Percentiles rank a stretch among this genome's conserved stretches.
These are phyloP conservation scores for Turritis glabra DNA, from an alignment of 345 rosid genomes.

Conservation along the genomic window DNA sequence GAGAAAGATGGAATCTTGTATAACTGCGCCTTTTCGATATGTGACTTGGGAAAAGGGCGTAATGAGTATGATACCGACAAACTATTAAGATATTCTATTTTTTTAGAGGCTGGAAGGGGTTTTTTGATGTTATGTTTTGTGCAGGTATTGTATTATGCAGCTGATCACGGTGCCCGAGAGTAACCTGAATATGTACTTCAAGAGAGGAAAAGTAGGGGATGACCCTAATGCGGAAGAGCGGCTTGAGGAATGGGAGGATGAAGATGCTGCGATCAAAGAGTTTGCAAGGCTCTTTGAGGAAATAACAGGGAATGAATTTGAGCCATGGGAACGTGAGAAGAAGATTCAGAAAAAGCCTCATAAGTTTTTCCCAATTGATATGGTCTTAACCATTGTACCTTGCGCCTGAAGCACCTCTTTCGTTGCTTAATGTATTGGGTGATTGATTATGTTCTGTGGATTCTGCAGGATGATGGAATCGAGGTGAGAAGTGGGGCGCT, in stretches of 20 bases:
- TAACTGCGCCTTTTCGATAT: conserved; percentile 70
- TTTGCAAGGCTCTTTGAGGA: conserved; percentile 67
- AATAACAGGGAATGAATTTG: conserved; percentile 75
- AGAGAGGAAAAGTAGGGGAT: conserved; percentile 71
- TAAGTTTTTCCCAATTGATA: conserved; percentile 67
- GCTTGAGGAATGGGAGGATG: conserved; percentile 71
- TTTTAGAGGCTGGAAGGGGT: too few species aligned
- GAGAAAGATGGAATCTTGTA: conserved; percentile 72
- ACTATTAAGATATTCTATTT: fast-evolving
- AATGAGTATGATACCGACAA: conserved; percentile 47
- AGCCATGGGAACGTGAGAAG: conserved; percentile 83
- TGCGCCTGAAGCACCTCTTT: background rate
- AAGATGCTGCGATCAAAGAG: conserved; percentile 58
- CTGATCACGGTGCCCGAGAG: conserved; percentile 57
- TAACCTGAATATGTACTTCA: conserved; percentile 62
- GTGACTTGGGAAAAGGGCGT: conserved; percentile 62
- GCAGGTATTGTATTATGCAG: conserved; percentile 73
- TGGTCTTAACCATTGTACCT: conserved; percentile 45
- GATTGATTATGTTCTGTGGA: background rate
- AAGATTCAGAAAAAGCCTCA: conserved; percentile 65
- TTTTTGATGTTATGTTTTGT: background rate
- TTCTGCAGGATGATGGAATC: conserved; percentile 61
- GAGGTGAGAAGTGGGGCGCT: conserved; percentile 82
- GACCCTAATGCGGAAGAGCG: conserved; percentile 63
- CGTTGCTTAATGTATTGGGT: background rate